Conservation (phyloP, 2,329 filamentous ascomycete genomes). For the Fusarium praegraminearum region DNA sequence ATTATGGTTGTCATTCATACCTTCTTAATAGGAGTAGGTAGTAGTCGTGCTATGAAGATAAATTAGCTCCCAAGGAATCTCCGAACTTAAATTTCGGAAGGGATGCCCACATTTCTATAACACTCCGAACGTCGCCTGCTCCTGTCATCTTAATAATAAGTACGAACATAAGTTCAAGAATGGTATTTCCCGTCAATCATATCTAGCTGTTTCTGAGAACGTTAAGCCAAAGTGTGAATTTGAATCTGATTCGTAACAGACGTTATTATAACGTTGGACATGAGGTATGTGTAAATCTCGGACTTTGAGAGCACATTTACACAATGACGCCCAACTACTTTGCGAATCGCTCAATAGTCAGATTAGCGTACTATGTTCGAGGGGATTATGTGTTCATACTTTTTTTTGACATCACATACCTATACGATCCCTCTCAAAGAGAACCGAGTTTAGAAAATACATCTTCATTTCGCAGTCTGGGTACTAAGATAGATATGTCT, state of each 20-base stretch:
- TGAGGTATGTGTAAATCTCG: not conserved
- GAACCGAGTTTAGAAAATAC: not conserved
- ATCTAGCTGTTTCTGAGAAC: not conserved
- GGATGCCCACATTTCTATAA: not conserved
- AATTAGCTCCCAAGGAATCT: conserved; percentile 1
- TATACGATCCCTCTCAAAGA: not conserved
- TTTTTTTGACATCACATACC: not conserved
- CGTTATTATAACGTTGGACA: not conserved
- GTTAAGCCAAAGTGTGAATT: too few species aligned
- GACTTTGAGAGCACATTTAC: not conserved
- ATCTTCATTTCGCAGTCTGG: not conserved
- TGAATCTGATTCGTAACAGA: not conserved
- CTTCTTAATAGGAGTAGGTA: not conserved
- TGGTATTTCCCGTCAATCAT: not conserved
- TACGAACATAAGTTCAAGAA: not conserved
- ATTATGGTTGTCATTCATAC: not conserved
- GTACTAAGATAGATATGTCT: not conserved
- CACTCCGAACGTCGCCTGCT: not conserved
- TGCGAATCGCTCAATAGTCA: not conserved
- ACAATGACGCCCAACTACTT: not conserved
- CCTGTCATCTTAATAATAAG: not conserved
- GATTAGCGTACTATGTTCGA: not conserved
- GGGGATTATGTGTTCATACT: not conserved
- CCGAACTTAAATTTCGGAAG: conserved; percentile 2
- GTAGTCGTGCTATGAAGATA: not conserved